Percentiles rank a stretch among this genome's conserved stretches.
These are phyloP conservation scores for Sophora flavescens DNA, from an alignment of 306 rosid genomes.

Conservation along the genomic window DNA sequence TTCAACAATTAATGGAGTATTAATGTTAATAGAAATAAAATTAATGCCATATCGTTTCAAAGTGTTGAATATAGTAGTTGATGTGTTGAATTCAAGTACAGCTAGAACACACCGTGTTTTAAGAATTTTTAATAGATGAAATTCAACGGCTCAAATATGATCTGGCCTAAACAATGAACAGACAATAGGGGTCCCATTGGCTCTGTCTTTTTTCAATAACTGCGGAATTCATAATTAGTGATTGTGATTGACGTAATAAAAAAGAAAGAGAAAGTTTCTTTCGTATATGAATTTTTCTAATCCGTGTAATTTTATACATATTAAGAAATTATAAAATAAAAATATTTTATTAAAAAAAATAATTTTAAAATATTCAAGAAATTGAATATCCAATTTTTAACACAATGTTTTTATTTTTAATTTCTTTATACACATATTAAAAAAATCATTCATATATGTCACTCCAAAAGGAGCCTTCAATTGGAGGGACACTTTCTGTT, in stretches of 20 bases:
- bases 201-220: slow-evolving; percentile 36
- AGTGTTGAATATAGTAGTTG: slow-evolving; percentile 43
- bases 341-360: no score
- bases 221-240: slow-evolving; percentile 13
- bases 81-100: slow-evolving; percentile 46
- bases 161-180: slow-evolving; percentile 44
- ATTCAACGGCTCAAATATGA: slow-evolving; percentile 43
- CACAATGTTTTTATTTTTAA: no score
- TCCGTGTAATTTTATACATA: no score
- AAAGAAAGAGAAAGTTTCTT: slow-evolving; percentile 38
- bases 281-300: neutral
- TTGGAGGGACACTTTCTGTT: no score
- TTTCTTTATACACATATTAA: no score
- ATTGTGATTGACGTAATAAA: neutral
- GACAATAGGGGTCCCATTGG: slow-evolving; percentile 45
- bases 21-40: neutral
- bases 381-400: no score
- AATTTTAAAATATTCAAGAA: no score
- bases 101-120: slow-evolving; percentile 41
- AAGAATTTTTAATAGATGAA: slow-evolving; percentile 21
- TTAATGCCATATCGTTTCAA: neutral
- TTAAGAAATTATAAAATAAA: no score
- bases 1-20: neutral
- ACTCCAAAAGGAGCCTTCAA: slow-evolving; percentile 9
- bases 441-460: slow-evolving; percentile 7